A percentile compares a stretch with the other conserved stretches of the same genome.
Evolutionary conservation across 2,329 filamentous ascomycete species (phyloP).

Genomic region (Setomelanomma holmii): DNA sequence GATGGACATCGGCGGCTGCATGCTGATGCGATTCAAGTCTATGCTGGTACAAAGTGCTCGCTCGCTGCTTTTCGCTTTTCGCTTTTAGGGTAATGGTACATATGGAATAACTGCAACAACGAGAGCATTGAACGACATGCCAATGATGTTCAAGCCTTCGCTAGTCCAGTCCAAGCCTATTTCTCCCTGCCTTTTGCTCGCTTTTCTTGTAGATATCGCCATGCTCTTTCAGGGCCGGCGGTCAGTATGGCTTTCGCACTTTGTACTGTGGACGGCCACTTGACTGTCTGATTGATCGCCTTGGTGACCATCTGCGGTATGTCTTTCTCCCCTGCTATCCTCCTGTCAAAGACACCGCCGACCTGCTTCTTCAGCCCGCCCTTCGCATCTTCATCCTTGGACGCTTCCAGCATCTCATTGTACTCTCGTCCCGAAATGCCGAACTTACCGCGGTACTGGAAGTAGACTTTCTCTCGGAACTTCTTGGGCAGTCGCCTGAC

Average conservation of each 20-base stretch:
- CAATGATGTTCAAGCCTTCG: background rate
- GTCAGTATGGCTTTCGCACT: conserved; percentile 85
- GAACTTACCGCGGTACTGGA: conserved; percentile 91
- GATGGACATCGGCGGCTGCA: conserved; percentile 18
- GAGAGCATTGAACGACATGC: background rate
- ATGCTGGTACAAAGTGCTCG: conserved; percentile 4
- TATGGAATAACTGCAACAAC: conserved; percentile 11
- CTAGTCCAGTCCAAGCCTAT: conserved; percentile 9
- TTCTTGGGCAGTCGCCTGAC: conserved; percentile 85
- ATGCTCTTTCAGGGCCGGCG: conserved; percentile 72
- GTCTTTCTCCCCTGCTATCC: conserved; percentile 77
- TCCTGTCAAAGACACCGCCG: conserved; percentile 83
- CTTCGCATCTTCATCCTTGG: conserved; percentile 69
- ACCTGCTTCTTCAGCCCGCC: conserved; percentile 72
- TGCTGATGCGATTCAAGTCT: conserved; percentile 7
- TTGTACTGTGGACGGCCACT: conserved; percentile 90
- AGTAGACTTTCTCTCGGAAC: conserved; percentile 90
- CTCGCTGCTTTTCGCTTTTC: conserved; percentile 7
- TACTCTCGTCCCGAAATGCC: conserved; percentile 85
- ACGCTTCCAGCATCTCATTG: conserved; percentile 80
- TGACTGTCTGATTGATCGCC: conserved; percentile 86
- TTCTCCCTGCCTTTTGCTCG: conserved; percentile 51
- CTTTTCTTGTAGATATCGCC: conserved; percentile 85
- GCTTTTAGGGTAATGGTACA: conserved; percentile 23
- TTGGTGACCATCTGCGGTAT: conserved; percentile 74